Conservation (phyloP, 1,284 basidiomycete species). For the Ustilago shanxiensis region DNA sequence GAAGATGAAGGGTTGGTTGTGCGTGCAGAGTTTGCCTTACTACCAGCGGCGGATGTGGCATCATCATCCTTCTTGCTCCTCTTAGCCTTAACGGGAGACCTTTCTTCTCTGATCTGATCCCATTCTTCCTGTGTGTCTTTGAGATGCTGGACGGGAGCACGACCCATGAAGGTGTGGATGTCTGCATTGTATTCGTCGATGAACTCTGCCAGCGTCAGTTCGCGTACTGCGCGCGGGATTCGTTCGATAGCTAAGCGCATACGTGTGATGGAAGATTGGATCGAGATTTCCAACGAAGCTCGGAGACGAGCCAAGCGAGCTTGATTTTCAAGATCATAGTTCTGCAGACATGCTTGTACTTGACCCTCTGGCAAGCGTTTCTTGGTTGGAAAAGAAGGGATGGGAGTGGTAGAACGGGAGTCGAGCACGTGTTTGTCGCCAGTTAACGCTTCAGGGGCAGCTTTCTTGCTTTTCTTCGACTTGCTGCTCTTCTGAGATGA, state of each 20-base stretch:
- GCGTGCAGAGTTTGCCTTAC: slow-evolving; percentile 14
- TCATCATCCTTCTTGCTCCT: slow-evolving; percentile 33
- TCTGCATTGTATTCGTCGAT: slow-evolving; percentile 51
- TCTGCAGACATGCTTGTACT: slow-evolving; percentile 46
- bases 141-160: slow-evolving; percentile 35
- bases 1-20: slow-evolving; percentile 15
- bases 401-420: slow-evolving; percentile 28
- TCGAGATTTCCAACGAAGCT: slow-evolving; percentile 26
- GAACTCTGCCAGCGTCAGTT: slow-evolving; percentile 42
- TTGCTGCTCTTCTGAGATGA: slow-evolving; percentile 20
- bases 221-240: slow-evolving; percentile 51
- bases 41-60: neutral
- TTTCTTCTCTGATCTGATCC: slow-evolving; percentile 49
- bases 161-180: slow-evolving; percentile 49
- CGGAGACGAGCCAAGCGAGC: slow-evolving; percentile 22
- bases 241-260: slow-evolving; percentile 41
- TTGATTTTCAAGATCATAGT: slow-evolving; percentile 55
- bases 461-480: slow-evolving; percentile 22
- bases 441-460: neutral
- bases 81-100: slow-evolving; percentile 31
- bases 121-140: slow-evolving; percentile 47
- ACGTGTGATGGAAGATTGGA: slow-evolving; percentile 35
- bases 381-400: slow-evolving; percentile 27
- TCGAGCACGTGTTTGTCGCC: neutral
- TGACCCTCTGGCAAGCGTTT: slow-evolving; percentile 51